A percentile compares a stretch with the other conserved stretches of the same genome.
Evolutionary conservation across 805 yeast species (phyloP).

Genomic region (Barnettozyma vustinii): DNA sequence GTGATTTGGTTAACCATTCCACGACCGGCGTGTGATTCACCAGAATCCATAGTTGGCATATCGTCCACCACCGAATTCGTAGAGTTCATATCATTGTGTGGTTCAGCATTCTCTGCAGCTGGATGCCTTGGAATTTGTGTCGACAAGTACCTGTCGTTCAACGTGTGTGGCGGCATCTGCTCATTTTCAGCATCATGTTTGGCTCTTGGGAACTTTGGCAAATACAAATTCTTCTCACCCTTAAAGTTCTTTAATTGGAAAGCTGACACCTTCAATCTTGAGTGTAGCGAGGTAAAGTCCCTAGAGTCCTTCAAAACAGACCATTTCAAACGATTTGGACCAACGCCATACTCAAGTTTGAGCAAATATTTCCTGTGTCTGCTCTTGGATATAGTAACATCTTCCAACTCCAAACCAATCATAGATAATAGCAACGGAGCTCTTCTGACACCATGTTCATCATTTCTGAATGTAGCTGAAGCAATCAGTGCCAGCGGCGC

Average conservation of each 20-base stretch:
- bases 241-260: constrained; percentile 31
- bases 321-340: constrained; percentile 76
- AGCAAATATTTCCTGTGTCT: constrained; percentile 45
- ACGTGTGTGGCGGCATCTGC: constrained; percentile 9
- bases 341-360: constrained; percentile 89
- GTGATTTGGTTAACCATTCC: constrained; percentile 15
- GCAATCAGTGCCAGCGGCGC: constrained; percentile 70
- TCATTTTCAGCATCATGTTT: constrained; percentile 5
- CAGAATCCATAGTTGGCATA: background rate
- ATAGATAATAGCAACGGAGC: constrained; percentile 80
- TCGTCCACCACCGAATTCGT: background rate
- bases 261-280: constrained; percentile 51
- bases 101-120: background rate
- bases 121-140: constrained; percentile 1
- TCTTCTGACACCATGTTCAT: constrained; percentile 69
- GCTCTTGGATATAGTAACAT: constrained; percentile 32
- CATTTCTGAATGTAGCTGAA: constrained; percentile 69
- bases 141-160: constrained; percentile 23
- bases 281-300: constrained; percentile 69
- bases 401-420: constrained; percentile 58
- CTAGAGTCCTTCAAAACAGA: constrained; percentile 63
- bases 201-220: constrained; percentile 35
- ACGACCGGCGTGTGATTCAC: constrained; percentile 1
- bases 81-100: background rate
- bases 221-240: constrained; percentile 24